Evolutionary conservation across 2,329 filamentous ascomycete species (phyloP), one percentile per base, ranked within the genome.

Genomic region (Talaromyces rugulosus): DNA sequence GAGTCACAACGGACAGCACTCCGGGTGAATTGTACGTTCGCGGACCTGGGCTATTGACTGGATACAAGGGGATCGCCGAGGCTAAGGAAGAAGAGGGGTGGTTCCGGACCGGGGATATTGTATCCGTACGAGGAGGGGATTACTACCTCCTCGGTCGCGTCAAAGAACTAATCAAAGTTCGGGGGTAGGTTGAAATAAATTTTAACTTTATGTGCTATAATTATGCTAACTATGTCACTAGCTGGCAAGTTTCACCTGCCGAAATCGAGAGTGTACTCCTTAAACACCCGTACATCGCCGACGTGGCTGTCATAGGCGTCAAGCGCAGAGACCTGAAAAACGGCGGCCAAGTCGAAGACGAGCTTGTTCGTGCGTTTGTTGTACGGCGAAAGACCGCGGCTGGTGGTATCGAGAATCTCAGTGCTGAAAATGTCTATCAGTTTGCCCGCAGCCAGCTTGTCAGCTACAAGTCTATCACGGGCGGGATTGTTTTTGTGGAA

Each of bases 191-290:
- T 56, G 11, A 31, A 30, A 14, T 31, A 42, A n/a, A 23, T n/a
- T 27, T 42, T 16, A 5, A 7, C 28, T 62, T 28, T 61, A 12
- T 11, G 12, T 40, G 2, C 1, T 53, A 4, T 44, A 5, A 28
- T 23, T 2, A n/a, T 27, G 16, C 54, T 57, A 40, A 61, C 23
- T 11, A 3, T 33, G 14, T 9, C n/a, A 34, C 53, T 51, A 78
- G 77, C 56, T 82, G 78, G 77, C 79, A 81, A 71, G 79, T 81
- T 0, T 72, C 79, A 3, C 81, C 81, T 0, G 76, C 79, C 2
- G 81, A 82, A 63, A 65, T 83, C n/a, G 80, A 83, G 66, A 72
- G 70, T 0, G 69, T 79, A 4, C 72, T 83, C 1, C 70, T 81
- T 5, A 73, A 75, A 51, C 79, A 82, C 65, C 76, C 77, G 0